Percentiles rank a stretch among this genome's conserved stretches.
Evolutionary conservation across 116 monocot species (phyloP).

Genomic region (Cymodocea nodosa): DNA sequence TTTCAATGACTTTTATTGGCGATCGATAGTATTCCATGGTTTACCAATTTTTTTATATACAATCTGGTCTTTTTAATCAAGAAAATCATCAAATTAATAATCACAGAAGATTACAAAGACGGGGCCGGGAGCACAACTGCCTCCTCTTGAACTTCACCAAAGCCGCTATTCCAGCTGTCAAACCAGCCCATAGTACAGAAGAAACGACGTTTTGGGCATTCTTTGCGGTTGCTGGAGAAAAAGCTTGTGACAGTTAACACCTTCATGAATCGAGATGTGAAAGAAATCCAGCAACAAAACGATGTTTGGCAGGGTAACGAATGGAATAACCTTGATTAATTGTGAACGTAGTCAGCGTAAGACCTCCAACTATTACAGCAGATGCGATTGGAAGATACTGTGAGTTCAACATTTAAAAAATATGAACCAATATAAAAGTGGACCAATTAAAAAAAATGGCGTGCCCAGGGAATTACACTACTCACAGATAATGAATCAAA

Average conservation of each 20-base stretch:
- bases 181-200: conserved; percentile 64
- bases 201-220: conserved; percentile 49
- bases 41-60: no score
- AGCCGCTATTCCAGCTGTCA: conserved; percentile 65
- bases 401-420: not conserved
- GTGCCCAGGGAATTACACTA: not conserved
- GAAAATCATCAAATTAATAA: not conserved
- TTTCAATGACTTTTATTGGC: no score
- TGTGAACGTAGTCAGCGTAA: conserved; percentile 61
- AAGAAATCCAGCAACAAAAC: not conserved
- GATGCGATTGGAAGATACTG: conserved; percentile 92
- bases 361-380: conserved; percentile 61
- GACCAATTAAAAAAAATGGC: not conserved
- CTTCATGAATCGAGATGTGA: not conserved
- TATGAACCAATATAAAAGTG: not conserved
- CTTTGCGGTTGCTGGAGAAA: conserved; percentile 25
- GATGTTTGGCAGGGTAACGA: not conserved
- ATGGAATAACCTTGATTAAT: conserved; percentile 53
- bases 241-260: not conserved
- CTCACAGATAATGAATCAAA: conserved; percentile 78
- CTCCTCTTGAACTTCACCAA: conserved; percentile 81
- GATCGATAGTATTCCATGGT: no score
- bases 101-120: conserved; percentile 58
- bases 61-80: no score
- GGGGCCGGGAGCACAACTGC: conserved; percentile 84